Evolutionary conservation across 768 basidiomycete species (phyloP).

Genomic region (Amanita jacksonii): DNA sequence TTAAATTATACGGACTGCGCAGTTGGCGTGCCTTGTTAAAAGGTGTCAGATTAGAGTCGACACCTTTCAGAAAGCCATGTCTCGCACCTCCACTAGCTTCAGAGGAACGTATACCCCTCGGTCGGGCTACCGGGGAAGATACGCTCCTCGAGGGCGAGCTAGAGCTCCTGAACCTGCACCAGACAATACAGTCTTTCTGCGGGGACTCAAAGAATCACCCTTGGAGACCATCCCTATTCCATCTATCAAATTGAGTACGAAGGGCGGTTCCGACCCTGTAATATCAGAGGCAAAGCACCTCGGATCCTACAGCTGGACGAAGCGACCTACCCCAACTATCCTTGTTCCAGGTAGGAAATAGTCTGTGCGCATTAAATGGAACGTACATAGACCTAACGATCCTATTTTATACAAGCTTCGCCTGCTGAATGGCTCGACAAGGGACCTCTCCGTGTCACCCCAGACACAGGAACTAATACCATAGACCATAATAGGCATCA

Average conservation of each 20-base stretch:
- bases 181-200: constrained; percentile 1
- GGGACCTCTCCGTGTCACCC: constrained; percentile 26
- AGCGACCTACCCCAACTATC: constrained; percentile 35
- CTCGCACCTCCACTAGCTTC: constrained; percentile 1
- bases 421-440: constrained; percentile 37
- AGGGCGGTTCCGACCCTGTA: not conserved
- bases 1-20: no score
- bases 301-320: constrained; percentile 48
- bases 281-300: constrained; percentile 13
- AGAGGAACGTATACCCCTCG: constrained; percentile 6
- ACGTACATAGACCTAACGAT: not conserved
- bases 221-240: constrained; percentile 1
- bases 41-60: not conserved
- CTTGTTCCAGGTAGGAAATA: constrained; percentile 36
- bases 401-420: constrained; percentile 25
- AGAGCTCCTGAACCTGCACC: not conserved
- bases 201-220: not conserved
- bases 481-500: constrained; percentile 35
- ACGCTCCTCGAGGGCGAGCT: constrained; percentile 6
- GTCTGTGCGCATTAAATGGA: not conserved
- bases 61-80: not conserved
- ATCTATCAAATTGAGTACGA: no score
- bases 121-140: not conserved
- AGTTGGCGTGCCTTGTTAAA: no score
- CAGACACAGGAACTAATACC: constrained; percentile 26